phyloP scores from a whole-genome alignment of 2,329 filamentous ascomycete species.

The Cercospora sp. region DNA sequence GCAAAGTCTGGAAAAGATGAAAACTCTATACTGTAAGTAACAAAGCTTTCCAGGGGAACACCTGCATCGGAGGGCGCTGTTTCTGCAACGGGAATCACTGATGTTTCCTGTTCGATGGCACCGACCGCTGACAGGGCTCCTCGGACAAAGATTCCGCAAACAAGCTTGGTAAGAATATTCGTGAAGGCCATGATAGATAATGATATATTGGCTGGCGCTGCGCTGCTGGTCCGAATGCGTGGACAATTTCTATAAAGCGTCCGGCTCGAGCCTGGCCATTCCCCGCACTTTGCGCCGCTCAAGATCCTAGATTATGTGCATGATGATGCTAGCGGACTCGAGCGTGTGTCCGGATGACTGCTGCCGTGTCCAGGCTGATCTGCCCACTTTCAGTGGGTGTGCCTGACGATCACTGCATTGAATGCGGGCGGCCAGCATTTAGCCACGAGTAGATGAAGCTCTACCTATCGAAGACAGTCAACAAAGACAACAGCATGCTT shows the following conservation, averaged over 20 bases:
- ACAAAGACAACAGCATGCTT: not conserved
- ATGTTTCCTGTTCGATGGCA: not conserved
- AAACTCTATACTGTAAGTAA: slow-evolving; percentile 57
- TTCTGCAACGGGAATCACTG: not conserved
- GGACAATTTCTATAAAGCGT: not conserved
- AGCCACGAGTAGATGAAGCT: not conserved
- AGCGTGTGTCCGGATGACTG: slow-evolving; percentile 2
- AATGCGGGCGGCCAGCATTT: slow-evolving; percentile 2
- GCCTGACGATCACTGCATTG: slow-evolving; percentile 17
- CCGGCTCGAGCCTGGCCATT: not conserved
- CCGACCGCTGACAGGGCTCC: slow-evolving; percentile 51
- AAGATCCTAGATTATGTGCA: slow-evolving; percentile 3
- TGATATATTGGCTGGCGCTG: not conserved
- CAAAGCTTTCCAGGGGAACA: slow-evolving; percentile 47
- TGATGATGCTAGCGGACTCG: slow-evolving; percentile 11
- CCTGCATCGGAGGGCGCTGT: slow-evolving; percentile 31
- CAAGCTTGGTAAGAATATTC: not conserved
- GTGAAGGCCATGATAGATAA: not conserved
- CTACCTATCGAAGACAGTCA: not conserved
- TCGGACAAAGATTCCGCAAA: not conserved
- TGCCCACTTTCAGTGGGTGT: slow-evolving; percentile 10
- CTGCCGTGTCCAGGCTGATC: not conserved
- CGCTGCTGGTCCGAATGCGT: not conserved
- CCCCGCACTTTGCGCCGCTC: slow-evolving; percentile 6
- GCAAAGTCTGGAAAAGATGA: slow-evolving; percentile 57